These are phyloP conservation scores for Globisporangium orthogonon DNA, from an alignment of 352 stramenopile species.

Conservation along the genomic window DNA sequence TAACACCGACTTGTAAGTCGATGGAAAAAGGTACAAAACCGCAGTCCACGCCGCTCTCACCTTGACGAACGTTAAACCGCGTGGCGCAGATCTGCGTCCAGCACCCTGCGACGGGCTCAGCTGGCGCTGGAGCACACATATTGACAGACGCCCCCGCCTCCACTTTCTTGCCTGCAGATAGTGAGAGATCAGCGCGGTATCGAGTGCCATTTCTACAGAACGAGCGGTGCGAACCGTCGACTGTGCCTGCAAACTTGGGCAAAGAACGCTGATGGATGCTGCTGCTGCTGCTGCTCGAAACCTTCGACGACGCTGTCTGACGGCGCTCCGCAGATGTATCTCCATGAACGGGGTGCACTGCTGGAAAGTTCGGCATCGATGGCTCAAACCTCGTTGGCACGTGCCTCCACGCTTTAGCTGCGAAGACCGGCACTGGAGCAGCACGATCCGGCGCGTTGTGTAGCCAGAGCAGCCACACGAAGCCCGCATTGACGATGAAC, in stretches of 20 bases:
- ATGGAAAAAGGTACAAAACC: neutral
- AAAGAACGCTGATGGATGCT: slow-evolving; percentile 1
- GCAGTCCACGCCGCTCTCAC: slow-evolving; percentile 9
- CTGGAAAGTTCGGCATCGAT: neutral
- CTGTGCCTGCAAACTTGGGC: slow-evolving; percentile 10
- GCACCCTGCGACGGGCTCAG: slow-evolving; percentile 30
- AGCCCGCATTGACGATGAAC: slow-evolving; percentile 33
- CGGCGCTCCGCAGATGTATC: slow-evolving; percentile 1
- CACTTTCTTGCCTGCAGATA: slow-evolving; percentile 22
- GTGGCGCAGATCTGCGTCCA: slow-evolving; percentile 65
- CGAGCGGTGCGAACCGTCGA: slow-evolving; percentile 1
- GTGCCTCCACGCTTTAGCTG: neutral
- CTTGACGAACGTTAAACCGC: slow-evolving; percentile 79
- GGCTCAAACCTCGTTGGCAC: slow-evolving; percentile 4
- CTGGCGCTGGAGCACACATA: slow-evolving; percentile 31
- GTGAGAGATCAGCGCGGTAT: neutral
- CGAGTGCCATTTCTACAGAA: neutral
- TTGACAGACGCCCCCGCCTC: slow-evolving; percentile 50
- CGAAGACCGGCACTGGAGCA: neutral
- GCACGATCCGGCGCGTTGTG: slow-evolving; percentile 6
- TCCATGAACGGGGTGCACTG: neutral
- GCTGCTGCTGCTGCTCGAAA: slow-evolving; percentile 6
- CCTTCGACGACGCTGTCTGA: neutral
- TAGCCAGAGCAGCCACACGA: slow-evolving; percentile 40
- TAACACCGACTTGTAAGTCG: neutral